These are phyloP conservation scores for Umbelopsis vinacea DNA, from an alignment of 192 early-diverging fungal species.

Conservation along the genomic window DNA sequence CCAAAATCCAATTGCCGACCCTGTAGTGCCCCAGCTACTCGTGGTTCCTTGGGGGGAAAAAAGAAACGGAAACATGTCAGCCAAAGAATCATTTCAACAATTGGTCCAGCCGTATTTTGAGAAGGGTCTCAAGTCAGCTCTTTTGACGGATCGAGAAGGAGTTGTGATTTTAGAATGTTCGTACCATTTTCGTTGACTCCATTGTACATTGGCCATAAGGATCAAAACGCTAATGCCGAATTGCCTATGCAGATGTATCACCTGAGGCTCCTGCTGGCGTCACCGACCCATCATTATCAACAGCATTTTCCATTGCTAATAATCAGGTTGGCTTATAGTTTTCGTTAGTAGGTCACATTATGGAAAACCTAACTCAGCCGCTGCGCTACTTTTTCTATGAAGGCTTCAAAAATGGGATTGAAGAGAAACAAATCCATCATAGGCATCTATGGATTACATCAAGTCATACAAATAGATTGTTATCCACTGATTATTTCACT, in stretches of 20 bases:
- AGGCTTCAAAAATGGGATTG: conserved; percentile 69
- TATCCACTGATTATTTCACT: conserved; percentile 63
- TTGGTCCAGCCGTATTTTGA: conserved; percentile 31
- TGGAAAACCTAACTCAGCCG: not conserved
- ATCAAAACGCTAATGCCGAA: not conserved
- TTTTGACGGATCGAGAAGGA: conserved; percentile 66
- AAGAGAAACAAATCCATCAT: conserved; percentile 64
- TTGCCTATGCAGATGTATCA: conserved; percentile 25
- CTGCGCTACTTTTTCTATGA: not conserved
- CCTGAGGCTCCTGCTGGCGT: conserved; percentile 44
- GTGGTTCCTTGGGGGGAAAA: not conserved
- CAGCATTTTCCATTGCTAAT: conserved; percentile 63
- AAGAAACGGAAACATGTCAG: not conserved
- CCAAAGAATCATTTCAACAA: conserved; percentile 15
- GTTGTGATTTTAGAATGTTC: conserved; percentile 62
- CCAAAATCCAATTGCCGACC: not conserved
- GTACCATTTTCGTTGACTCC: not conserved
- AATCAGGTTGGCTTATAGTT: conserved; percentile 54
- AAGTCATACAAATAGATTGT: conserved; percentile 67
- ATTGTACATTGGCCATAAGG: too few relatives aligned
- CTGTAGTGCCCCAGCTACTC: not conserved
- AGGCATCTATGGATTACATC: conserved; percentile 57
- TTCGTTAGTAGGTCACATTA: too few relatives aligned
- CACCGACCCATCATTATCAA: conserved; percentile 57
- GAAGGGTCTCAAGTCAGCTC: conserved; percentile 54